Conservation (phyloP, 2,329 filamentous ascomycete genomes). For the Phialophora macrospora region DNA sequence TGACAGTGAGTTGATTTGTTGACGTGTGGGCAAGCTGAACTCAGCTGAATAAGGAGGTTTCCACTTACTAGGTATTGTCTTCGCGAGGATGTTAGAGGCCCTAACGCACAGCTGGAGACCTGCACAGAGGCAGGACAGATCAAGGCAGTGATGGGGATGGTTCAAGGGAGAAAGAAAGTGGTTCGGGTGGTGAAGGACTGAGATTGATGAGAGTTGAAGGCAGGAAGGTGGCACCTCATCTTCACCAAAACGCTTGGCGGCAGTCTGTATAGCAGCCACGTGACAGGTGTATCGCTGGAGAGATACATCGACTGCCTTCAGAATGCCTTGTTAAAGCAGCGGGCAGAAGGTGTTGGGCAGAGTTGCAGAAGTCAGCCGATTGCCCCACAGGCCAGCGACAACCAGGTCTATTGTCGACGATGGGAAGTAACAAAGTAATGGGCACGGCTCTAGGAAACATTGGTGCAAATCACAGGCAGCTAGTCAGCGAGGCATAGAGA, state of each 20-base stretch:
- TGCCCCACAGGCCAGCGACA: not conserved
- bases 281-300: not conserved
- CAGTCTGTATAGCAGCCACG: not conserved
- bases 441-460: not conserved
- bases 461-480: not conserved
- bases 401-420: not conserved
- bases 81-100: not conserved
- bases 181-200: not conserved
- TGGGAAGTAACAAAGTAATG: not conserved
- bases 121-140: not conserved
- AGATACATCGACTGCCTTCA: not conserved
- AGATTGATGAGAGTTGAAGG: not conserved
- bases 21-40: not conserved
- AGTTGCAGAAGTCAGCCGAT: not conserved
- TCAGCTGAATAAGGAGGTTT: not conserved
- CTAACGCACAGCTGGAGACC: not conserved
- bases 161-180: not conserved
- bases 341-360: not conserved
- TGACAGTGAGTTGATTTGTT: slow-evolving; percentile 2
- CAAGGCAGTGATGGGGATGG: not conserved
- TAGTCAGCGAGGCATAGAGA: not conserved
- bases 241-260: not conserved
- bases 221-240: slow-evolving; percentile 2
- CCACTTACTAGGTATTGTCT: not conserved
- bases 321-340: not conserved